These are phyloP conservation scores for Beauveria bassiana DNA, from an alignment of 2,329 filamentous ascomycete species.

Conservation along the genomic window DNA sequence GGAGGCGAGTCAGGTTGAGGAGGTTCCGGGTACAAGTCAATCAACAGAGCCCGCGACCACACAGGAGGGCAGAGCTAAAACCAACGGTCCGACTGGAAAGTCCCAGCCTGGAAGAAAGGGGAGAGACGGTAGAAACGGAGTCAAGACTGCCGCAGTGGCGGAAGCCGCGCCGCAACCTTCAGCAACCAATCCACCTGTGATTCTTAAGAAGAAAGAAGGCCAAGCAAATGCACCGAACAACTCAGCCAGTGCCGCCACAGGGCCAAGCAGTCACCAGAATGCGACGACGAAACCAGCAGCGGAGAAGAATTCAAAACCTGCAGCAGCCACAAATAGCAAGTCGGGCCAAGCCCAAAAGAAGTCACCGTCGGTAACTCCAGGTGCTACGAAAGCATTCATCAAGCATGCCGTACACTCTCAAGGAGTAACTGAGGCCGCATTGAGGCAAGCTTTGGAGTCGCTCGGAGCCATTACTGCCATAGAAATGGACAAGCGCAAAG, in stretches of 20 bases:
- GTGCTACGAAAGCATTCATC: conserved; percentile 62
- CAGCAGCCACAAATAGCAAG: conserved; percentile 29
- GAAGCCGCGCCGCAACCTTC: conserved; percentile 22
- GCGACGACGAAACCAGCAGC: conserved; percentile 19
- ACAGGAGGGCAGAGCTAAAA: conserved; percentile 16
- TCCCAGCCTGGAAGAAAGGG: conserved; percentile 20
- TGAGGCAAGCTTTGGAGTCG: conserved; percentile 64
- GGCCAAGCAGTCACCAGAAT: conserved; percentile 15
- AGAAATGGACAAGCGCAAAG: conserved; percentile 91
- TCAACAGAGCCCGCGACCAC: background rate
- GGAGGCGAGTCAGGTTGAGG: conserved; percentile 14
- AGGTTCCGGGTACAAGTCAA: background rate
- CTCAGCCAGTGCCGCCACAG: conserved; percentile 11
- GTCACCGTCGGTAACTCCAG: conserved; percentile 22
- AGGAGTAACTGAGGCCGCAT: conserved; percentile 75
- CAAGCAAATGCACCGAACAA: conserved; percentile 16
- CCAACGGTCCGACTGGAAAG: conserved; percentile 9
- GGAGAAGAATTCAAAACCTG: conserved; percentile 29
- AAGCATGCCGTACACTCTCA: conserved; percentile 85
- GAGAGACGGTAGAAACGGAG: conserved; percentile 30
- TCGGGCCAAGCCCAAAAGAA: conserved; percentile 26
- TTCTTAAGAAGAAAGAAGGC: conserved; percentile 34
- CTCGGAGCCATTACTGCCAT: conserved; percentile 73
- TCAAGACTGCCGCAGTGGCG: conserved; percentile 29
- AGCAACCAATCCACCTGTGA: conserved; percentile 27